Base-by-base conservation (phyloP, 805 yeast species). In the Saccharomycopsis vini region DNA sequence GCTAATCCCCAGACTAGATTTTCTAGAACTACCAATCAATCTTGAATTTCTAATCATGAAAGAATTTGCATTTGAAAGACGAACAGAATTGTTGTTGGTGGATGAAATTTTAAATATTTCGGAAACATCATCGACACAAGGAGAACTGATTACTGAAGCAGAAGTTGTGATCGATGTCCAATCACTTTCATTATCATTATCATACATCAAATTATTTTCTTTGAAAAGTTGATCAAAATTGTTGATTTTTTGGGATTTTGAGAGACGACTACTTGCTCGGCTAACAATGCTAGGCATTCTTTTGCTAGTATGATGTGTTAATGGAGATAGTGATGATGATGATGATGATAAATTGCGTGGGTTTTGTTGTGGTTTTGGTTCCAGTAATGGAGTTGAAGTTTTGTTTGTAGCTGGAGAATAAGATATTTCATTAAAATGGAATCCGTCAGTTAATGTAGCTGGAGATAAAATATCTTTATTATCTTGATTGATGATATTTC, bases 141-240 rank as follows among this genome's bases (percentile, higher is more conserved):
- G 23, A 12, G 38, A 35, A 21, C 23, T 37, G 10, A 21, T 18
- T 9, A 22, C 29, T 6, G 34, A 5, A 16, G 36, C 15, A 18
- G 15, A 13, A 29, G 41, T 36, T 20, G 39, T 42, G 13, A 38
- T 48, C 3, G 47, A 23, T 28, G 46, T 42, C 51, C 51, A 48
- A 31, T 48, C 51, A 32, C 42, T 43, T 13, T 46, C 50, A 23
- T 46, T 21, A 7, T 46, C 50, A 23, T 46, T 21, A 15, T 46
- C 50, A 16, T 39, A 36, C 4, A 28, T 34, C 13, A 22, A 21
- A 12, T 35, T 24, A 18, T 22, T 40, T 10, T 39, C 30, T 5
- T 33, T 30, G 5, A 44, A 34, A 13, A 44, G n/a, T 16, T 18
- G 19, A 12, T 44, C 49, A 18, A 45, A 44, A 21, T 42, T 42